Conservation (phyloP, 75 land plant species). For the Sequoiadendron giganteum region DNA sequence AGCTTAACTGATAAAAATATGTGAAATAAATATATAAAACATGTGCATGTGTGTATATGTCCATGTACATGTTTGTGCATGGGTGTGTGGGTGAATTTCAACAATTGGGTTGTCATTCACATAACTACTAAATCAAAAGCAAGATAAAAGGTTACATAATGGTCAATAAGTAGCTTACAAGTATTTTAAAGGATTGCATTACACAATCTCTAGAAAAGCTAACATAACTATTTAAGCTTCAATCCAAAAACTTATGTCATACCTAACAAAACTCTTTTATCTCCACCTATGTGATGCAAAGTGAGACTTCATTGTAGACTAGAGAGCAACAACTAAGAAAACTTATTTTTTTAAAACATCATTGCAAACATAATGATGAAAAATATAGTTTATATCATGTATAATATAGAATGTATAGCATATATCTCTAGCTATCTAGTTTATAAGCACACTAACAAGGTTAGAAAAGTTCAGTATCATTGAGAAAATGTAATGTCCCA, state of each 20-base stretch:
- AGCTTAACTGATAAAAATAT: not conserved
- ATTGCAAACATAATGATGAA: not conserved
- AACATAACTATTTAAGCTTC: not conserved
- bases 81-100: not conserved
- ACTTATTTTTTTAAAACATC: not conserved
- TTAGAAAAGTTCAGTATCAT: no score
- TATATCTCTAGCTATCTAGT: not conserved
- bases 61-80: not conserved
- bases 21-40: not conserved
- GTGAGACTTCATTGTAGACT: not conserved
- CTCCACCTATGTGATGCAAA: not conserved
- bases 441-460: not conserved
- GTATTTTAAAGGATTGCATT: not conserved
- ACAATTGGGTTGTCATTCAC: not conserved
- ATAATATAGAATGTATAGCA: not conserved
- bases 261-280: not conserved
- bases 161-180: not conserved
- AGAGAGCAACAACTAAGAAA: not conserved
- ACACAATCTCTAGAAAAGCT: not conserved
- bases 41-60: not conserved
- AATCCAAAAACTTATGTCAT: not conserved
- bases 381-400: not conserved
- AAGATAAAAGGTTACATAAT: not conserved
- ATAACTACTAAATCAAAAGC: not conserved
- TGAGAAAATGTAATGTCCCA: no score